Percentiles rank a stretch among this genome's conserved stretches.
Conservation (phyloP, 768 basidiomycete genomes). For the Hortiboletus flavorubellus region DNA sequence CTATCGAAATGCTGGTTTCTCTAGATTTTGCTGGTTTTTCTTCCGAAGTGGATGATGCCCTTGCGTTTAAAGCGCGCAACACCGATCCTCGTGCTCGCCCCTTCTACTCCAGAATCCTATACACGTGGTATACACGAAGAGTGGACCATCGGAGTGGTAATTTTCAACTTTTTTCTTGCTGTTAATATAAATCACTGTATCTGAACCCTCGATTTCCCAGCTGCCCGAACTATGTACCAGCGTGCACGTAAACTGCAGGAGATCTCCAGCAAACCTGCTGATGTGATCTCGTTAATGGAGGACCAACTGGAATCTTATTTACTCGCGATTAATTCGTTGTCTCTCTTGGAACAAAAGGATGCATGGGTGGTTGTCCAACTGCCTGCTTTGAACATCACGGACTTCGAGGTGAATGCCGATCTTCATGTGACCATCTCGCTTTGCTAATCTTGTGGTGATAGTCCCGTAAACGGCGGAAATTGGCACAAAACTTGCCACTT, state of each 20-base stretch:
- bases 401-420: conserved; percentile 41
- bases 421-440: conserved; percentile 13
- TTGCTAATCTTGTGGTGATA: conserved; percentile 32
- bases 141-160: conserved; percentile 91
- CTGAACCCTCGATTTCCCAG: conserved; percentile 43
- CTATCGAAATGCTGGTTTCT: conserved; percentile 71
- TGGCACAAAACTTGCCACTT: conserved; percentile 76
- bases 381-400: conserved; percentile 42
- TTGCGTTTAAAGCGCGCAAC: conserved; percentile 92
- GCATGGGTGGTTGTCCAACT: conserved; percentile 79
- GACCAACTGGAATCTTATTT: conserved; percentile 78
- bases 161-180: conserved; percentile 26
- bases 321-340: conserved; percentile 85
- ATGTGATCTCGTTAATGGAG: conserved; percentile 48
- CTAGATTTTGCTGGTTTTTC: conserved; percentile 84
- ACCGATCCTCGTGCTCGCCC: conserved; percentile 84
- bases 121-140: conserved; percentile 85
- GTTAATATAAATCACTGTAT: conserved; percentile 8
- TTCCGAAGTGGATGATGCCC: conserved; percentile 81
- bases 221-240: conserved; percentile 90
- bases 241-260: conserved; percentile 75
- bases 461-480: conserved; percentile 67
- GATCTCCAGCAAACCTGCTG: conserved; percentile 32
- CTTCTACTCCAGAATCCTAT: conserved; percentile 87
- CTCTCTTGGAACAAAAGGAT: conserved; percentile 73